These are phyloP conservation scores for Pezizomycotina sp. DNA, from an alignment of 2,329 filamentous ascomycete genomes.

Conservation along the genomic window DNA sequence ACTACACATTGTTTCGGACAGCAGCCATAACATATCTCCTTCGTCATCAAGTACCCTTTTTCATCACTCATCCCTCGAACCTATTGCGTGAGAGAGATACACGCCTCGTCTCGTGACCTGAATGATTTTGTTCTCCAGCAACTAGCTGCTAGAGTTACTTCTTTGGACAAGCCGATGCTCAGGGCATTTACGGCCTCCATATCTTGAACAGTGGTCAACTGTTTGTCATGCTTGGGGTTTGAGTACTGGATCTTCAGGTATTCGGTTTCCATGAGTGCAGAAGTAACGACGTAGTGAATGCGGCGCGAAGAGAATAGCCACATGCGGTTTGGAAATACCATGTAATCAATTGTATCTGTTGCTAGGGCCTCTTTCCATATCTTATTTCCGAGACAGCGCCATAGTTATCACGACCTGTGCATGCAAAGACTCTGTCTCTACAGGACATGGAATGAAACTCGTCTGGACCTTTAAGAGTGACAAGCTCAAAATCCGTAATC, in stretches of 20 bases:
- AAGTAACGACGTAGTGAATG: conserved; percentile 12
- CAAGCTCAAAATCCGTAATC: conserved; percentile 33
- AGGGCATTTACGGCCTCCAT: conserved; percentile 8
- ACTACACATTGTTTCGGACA: no score
- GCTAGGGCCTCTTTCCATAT: conserved; percentile 47
- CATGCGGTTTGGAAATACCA: conserved; percentile 8
- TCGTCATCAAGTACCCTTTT: no score
- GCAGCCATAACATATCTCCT: no score
- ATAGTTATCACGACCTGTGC: conserved; percentile 45
- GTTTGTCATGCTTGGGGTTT: no score
- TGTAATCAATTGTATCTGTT: conserved; percentile 7
- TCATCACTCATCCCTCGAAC: no score
- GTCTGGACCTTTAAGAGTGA: conserved; percentile 26
- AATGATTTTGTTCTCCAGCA: no score
- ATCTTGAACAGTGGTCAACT: conserved; percentile 10
- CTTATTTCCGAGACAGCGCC: conserved; percentile 53
- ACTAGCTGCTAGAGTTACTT: no score
- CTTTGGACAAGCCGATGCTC: no score
- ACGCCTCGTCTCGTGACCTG: no score
- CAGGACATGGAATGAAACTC: conserved; percentile 17
- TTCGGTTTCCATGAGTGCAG: conserved; percentile 9
- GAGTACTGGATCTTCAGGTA: no score
- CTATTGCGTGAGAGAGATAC: no score
- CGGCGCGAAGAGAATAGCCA: conserved; percentile 7
- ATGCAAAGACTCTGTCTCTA: conserved; percentile 41